Evolutionary conservation across 495 filamentous ascomycete species (phyloP), one percentile per base, ranked within the genome.

Genomic region (Aspergillus homomorphus): DNA sequence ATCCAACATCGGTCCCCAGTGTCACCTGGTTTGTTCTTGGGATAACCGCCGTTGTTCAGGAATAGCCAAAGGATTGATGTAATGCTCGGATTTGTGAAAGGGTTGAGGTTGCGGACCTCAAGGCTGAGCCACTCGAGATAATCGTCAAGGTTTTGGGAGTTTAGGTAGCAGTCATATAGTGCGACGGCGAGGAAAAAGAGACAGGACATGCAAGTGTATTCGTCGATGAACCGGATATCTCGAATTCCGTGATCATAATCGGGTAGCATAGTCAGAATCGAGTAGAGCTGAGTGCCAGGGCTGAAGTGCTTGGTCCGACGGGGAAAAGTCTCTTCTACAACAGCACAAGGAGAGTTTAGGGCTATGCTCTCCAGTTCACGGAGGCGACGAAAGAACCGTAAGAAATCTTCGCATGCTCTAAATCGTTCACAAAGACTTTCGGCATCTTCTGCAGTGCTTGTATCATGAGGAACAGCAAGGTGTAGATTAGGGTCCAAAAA

Each of bases 171-270:
- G 49, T 69, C 60, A 22, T 69, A 60, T 3, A 69, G 51, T 26
- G 60, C 62, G 30, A 69, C 45, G 51, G 61, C 57, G 49, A 69
- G 58, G 57, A 67, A 69, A 20, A 69, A 62, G 51, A 69, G 59
- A 18, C 67, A 69, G n/a, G 64, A 45, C 58, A 69, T 65, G 56
- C 65, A 61, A 7, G 67, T 63, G 30, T 65, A 69, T 60, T 69
- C 67, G 45, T 69, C 67, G 48, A 69, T 69, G 42, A 69, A 69
- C 5, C 67, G 67, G 24, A 69, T 58, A 50, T 67, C 67, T 15
- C 62, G 62, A 54, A 69, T 67, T 2, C 67, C 67, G 44, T 63
- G 67, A 22, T 69, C 65, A 30, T 69, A 65, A 15, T 69, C 65
- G 2, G 67, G 67, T 16, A 69, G 60, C 49, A 60, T 58, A 12